phyloP scores from a whole-genome alignment of 2,329 filamentous ascomycete species.

The Blastomyces gilchristii region DNA sequence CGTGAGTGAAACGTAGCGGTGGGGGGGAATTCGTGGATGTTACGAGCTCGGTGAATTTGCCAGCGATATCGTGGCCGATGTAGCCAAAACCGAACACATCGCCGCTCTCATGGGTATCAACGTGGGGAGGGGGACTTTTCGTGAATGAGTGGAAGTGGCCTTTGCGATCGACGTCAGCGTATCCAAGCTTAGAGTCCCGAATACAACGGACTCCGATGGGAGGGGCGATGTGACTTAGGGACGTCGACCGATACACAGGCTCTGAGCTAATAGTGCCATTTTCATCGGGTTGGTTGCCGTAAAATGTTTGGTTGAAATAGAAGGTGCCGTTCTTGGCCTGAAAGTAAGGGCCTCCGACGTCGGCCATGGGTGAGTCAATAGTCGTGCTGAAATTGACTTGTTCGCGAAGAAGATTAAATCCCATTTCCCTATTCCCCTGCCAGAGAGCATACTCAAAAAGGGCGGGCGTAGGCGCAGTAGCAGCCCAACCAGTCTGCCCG shows the following conservation, averaged over 20 bases:
- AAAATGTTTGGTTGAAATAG: neutral
- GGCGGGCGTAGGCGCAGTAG: neutral
- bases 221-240: neutral
- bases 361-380: neutral
- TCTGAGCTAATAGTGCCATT: neutral
- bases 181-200: neutral
- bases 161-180: conserved; percentile 1
- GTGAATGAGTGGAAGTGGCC: conserved; percentile 3
- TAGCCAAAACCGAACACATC: neutral
- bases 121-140: neutral
- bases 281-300: neutral
- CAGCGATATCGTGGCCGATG: neutral
- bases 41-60: neutral
- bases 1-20: neutral
- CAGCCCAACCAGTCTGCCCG: too few species aligned
- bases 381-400: neutral
- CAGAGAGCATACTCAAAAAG: neutral
- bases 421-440: neutral
- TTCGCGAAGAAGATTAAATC: neutral
- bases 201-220: conserved; percentile 7
- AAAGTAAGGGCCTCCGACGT: neutral
- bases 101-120: neutral
- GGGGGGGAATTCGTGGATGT: neutral
- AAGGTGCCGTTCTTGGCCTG: neutral
- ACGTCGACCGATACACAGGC: neutral